Evolutionary conservation across 257 asterid species (phyloP).

Genomic region (Solanum pinnatisectum): DNA sequence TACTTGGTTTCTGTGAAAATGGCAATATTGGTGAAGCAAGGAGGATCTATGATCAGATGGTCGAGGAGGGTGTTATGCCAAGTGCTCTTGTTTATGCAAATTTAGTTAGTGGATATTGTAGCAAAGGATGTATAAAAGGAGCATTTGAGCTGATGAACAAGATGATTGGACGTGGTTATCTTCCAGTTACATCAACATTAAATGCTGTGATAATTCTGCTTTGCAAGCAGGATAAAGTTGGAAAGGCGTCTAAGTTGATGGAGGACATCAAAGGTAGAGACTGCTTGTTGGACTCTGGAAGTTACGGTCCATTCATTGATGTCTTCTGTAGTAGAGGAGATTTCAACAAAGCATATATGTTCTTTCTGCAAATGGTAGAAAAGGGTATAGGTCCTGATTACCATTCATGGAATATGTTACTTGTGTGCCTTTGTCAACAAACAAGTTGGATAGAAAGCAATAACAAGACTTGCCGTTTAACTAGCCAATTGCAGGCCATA

Average conservation of each 20-base stretch:
- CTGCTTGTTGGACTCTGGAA: constrained; percentile 40
- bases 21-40: constrained; percentile 31
- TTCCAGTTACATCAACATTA: constrained; percentile 43
- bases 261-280: constrained; percentile 59
- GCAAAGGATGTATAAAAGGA: constrained; percentile 41
- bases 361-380: constrained; percentile 54
- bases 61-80: constrained; percentile 41
- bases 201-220: constrained; percentile 43
- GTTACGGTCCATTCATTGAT: constrained; percentile 32
- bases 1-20: constrained; percentile 33
- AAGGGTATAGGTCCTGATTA: constrained; percentile 41
- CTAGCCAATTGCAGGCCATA: constrained; percentile 18
- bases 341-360: constrained; percentile 29
- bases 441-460: constrained; percentile 12
- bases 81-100: constrained; percentile 47
- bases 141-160: constrained; percentile 49
- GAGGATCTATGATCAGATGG: constrained; percentile 39
- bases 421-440: constrained; percentile 17
- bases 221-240: constrained; percentile 43
- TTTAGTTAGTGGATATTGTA: constrained; percentile 38
- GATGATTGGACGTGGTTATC: constrained; percentile 42
- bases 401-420: constrained; percentile 41
- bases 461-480: constrained; percentile 6
- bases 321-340: constrained; percentile 34
- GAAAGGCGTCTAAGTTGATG: constrained; percentile 43